Percentiles rank a stretch among this genome's conserved stretches.
Evolutionary conservation across 2,329 filamentous ascomycete species (phyloP).

Genomic region (Ceratocystis eucalypticola): DNA sequence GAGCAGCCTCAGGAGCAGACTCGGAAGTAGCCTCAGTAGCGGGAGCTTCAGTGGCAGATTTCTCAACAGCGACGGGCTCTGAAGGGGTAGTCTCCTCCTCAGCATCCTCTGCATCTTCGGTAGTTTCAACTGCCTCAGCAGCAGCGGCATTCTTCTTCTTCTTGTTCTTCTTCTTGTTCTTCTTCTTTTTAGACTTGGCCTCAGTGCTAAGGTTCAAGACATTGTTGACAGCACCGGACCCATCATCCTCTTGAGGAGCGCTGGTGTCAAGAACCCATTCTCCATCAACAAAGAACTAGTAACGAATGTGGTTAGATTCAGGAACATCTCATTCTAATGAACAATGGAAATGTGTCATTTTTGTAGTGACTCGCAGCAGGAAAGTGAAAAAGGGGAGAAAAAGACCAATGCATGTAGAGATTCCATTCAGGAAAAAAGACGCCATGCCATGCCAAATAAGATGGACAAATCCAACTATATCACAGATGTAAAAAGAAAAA

Average conservation of each 20-base stretch:
- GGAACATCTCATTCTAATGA: not conserved
- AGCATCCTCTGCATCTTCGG: conserved; percentile 12
- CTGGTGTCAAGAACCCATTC: conserved; percentile 74
- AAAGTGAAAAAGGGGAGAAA: not conserved
- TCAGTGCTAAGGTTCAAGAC: conserved; percentile 48
- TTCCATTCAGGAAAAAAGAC: not conserved
- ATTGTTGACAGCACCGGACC: conserved; percentile 82
- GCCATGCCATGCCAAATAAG: not conserved
- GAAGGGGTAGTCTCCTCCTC: conserved; percentile 19
- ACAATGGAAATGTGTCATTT: not conserved
- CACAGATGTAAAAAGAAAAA: not conserved
- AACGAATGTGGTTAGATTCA: conserved; percentile 9
- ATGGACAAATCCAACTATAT: not conserved
- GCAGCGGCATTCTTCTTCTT: conserved; percentile 20
- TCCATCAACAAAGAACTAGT: conserved; percentile 87
- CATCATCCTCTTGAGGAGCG: conserved; percentile 70
- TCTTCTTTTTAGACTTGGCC: conserved; percentile 38
- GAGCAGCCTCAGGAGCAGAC: not conserved
- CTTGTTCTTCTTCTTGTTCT: conserved; percentile 26
- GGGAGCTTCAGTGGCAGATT: conserved; percentile 11
- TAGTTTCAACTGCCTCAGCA: conserved; percentile 2
- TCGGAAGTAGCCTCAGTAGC: conserved; percentile 1
- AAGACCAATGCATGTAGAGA: not conserved
- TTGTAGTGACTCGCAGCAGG: not conserved
- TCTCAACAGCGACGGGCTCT: conserved; percentile 18